Evolutionary conservation across 208 protist species (phyloP).

Genomic region (Herpetomonas samuelpessoai): DNA sequence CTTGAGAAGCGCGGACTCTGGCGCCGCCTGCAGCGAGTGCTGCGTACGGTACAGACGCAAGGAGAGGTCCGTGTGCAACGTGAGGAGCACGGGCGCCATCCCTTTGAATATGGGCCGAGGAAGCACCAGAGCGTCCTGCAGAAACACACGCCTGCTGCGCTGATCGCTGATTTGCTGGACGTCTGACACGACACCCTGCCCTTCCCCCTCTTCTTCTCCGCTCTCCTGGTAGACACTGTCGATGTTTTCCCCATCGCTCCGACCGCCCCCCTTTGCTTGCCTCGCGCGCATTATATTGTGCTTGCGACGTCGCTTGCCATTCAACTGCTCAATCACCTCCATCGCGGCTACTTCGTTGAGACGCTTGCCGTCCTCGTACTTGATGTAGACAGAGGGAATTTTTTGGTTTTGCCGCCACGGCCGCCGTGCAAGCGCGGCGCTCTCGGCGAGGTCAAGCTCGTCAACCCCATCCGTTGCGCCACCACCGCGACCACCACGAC

Average conservation of each 20-base stretch:
- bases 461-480: neutral
- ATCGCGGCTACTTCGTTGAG: constrained; percentile 27
- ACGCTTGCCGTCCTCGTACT: constrained; percentile 59
- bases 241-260: constrained; percentile 10
- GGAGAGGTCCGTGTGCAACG: constrained; percentile 57
- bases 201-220: constrained; percentile 3
- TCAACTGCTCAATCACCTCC: constrained; percentile 9
- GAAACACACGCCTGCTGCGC: constrained; percentile 11
- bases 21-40: constrained; percentile 51
- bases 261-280: neutral
- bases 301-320: constrained; percentile 17
- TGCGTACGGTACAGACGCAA: constrained; percentile 62
- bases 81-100: constrained; percentile 45
- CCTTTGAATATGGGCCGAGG: constrained; percentile 7
- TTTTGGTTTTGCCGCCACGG: constrained; percentile 41
- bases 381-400: constrained; percentile 24
- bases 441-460: constrained; percentile 2
- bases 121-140: constrained; percentile 26
- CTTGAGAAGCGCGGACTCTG: constrained; percentile 45
- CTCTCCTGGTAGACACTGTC: neutral
- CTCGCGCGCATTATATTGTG: no score
- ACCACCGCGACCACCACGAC: no score
- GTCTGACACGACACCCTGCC: neutral
- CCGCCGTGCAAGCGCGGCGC: constrained; percentile 21
- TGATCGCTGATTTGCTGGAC: neutral